phyloP scores from a whole-genome alignment of 1,284 basidiomycete species.

The Rugosomyces carneus region DNA sequence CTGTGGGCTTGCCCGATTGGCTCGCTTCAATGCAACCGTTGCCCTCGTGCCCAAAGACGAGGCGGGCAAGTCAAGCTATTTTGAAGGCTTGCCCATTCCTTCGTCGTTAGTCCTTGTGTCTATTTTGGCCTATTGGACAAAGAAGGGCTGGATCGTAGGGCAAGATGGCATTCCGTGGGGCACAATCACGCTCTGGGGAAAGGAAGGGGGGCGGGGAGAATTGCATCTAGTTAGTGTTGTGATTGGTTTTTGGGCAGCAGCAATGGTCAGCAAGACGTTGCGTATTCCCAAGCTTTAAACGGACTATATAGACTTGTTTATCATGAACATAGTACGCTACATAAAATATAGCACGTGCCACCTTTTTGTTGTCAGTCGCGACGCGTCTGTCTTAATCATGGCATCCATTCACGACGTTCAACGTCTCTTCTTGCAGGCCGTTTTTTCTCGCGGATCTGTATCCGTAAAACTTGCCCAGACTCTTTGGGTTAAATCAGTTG shows the following conservation, averaged over 20 bases:
- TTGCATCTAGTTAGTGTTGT: conserved; percentile 71
- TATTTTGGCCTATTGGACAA: conserved; percentile 78
- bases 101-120: conserved; percentile 82
- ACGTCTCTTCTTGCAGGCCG: conserved; percentile 69
- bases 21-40: conserved; percentile 97
- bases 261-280: conserved; percentile 95
- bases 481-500: conserved; percentile 62
- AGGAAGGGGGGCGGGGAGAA: conserved; percentile 69
- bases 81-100: conserved; percentile 97
- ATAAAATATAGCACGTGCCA: background rate
- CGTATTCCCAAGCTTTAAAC: conserved; percentile 69
- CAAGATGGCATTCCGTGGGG: conserved; percentile 74
- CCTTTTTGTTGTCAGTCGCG: background rate
- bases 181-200: conserved; percentile 65
- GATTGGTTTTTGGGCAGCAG: conserved; percentile 81
- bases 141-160: conserved; percentile 78
- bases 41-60: conserved; percentile 88
- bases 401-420: conserved; percentile 54
- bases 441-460: conserved; percentile 63
- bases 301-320: background rate
- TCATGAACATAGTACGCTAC: background rate
- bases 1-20: conserved; percentile 91
- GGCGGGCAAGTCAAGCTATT: conserved; percentile 88
- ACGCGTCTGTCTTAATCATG: conserved; percentile 25
- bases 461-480: conserved; percentile 55